Conservation (phyloP, 1,139 yeast species). For the Spathaspora sp. region DNA sequence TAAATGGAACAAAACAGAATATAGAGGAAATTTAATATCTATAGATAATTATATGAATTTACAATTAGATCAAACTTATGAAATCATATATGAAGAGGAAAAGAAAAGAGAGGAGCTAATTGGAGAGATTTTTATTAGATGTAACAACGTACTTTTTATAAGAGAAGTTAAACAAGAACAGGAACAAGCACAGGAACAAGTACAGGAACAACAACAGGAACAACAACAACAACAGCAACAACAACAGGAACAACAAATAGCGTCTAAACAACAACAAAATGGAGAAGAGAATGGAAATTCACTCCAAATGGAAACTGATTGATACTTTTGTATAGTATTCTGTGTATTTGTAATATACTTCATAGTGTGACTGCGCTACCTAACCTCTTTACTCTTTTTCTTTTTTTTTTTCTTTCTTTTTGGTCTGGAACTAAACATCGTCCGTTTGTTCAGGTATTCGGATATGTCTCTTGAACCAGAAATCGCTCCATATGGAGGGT, state of each 20-base stretch:
- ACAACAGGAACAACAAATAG: not conserved
- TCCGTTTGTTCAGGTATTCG: not conserved
- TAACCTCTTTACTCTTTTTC: too few relatives aligned
- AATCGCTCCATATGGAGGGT: conserved; percentile 46
- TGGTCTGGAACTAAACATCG: not conserved
- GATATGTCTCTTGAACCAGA: conserved; percentile 31
- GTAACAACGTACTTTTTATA: conserved; percentile 76
- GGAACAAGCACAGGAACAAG: not conserved
- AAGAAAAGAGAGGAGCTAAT: conserved; percentile 51
- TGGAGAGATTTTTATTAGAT: conserved; percentile 85
- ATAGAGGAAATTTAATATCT: conserved; percentile 74
- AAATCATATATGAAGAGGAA: conserved; percentile 20
- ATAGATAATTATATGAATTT: conserved; percentile 94
- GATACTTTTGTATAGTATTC: not conserved
- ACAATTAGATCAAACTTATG: conserved; percentile 71
- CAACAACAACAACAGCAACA: too few relatives aligned
- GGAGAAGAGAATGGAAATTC: conserved; percentile 3
- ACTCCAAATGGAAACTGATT: conserved; percentile 5
- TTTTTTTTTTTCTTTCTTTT: not conserved
- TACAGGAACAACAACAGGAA: not conserved
- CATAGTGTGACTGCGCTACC: too few relatives aligned
- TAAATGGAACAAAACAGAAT: conserved; percentile 93
- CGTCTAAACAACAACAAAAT: conserved; percentile 5
- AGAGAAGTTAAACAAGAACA: conserved; percentile 29
- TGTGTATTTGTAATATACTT: not conserved